Evolutionary conservation across 2,329 filamentous ascomycete genomes (phyloP).

Genomic region (Xylaria sp.): DNA sequence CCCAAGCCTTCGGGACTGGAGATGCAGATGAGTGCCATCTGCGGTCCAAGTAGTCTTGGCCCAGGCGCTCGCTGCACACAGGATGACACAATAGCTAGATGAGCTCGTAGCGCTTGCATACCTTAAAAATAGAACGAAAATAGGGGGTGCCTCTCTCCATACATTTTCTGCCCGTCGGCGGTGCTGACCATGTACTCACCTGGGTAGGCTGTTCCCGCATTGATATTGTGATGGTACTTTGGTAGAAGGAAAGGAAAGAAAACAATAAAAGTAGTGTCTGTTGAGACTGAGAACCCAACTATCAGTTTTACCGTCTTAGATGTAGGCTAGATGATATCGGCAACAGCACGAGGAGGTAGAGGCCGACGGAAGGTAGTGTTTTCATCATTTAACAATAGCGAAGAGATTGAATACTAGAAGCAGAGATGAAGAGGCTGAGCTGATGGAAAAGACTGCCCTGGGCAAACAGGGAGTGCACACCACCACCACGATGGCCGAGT

Average conservation of each 20-base stretch:
- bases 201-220: not conserved
- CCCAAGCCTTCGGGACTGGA: slow-evolving; percentile 40
- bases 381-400: not conserved
- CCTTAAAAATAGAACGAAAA: slow-evolving; percentile 27
- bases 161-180: not conserved
- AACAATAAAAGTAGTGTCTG: not conserved
- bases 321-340: no score
- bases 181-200: not conserved
- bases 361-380: no score
- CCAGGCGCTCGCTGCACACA: slow-evolving; percentile 14
- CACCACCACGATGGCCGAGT: not conserved
- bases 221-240: not conserved
- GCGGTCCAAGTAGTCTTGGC: slow-evolving; percentile 20
- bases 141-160: slow-evolving; percentile 14
- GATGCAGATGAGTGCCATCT: slow-evolving; percentile 26
- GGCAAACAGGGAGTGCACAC: slow-evolving; percentile 5
- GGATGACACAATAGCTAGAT: slow-evolving; percentile 27
- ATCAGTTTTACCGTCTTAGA: no score
- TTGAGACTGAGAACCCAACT: not conserved
- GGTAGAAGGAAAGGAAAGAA: not conserved
- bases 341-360: no score
- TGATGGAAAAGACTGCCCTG: not conserved
- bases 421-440: slow-evolving; percentile 1
- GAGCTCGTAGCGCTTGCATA: slow-evolving; percentile 16
- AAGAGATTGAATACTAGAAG: not conserved